phyloP scores from a whole-genome alignment of 768 basidiomycete species.

The Leccinum arenicola region DNA sequence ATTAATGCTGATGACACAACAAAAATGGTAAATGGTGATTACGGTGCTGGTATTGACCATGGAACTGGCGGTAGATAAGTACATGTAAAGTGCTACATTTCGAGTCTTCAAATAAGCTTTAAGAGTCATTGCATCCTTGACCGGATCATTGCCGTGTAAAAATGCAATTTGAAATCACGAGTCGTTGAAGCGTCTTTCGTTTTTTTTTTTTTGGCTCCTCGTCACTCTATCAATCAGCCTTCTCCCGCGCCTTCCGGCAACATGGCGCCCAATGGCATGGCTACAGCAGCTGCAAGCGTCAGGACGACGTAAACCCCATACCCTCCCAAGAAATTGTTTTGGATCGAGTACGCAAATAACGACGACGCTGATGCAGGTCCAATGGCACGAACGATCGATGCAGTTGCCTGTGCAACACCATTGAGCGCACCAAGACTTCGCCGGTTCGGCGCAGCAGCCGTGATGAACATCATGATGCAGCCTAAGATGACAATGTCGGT shows the following conservation, averaged over 20 bases:
- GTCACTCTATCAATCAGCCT: conserved; percentile 5
- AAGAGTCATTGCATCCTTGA: too few relatives aligned
- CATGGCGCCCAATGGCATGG: conserved; percentile 21
- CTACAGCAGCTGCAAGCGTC: conserved; percentile 10
- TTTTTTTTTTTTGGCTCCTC: too few relatives aligned
- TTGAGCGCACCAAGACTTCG: conserved; percentile 70
- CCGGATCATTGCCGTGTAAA: too few relatives aligned
- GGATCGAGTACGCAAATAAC: conserved; percentile 36
- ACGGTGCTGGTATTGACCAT: too few relatives aligned
- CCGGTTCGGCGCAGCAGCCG: conserved; percentile 61
- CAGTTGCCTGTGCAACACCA: conserved; percentile 39
- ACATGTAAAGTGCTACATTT: too few relatives aligned
- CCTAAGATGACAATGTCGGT: conserved; percentile 36
- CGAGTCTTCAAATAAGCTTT: too few relatives aligned
- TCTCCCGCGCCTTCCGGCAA: conserved; percentile 18
- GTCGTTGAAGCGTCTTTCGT: too few relatives aligned
- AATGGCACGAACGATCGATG: conserved; percentile 31
- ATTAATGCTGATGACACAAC: too few relatives aligned
- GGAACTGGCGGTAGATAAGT: too few relatives aligned
- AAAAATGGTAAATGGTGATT: too few relatives aligned
- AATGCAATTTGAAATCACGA: too few relatives aligned
- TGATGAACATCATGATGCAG: conserved; percentile 68
- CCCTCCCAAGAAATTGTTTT: conserved; percentile 35
- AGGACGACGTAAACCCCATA: conserved; percentile 34
- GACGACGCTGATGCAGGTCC: conserved; percentile 34